Evolutionary conservation across 2,329 filamentous ascomycete species (phyloP), one percentile per base, ranked within the genome.

Genomic region (Talaromyces sp.): DNA sequence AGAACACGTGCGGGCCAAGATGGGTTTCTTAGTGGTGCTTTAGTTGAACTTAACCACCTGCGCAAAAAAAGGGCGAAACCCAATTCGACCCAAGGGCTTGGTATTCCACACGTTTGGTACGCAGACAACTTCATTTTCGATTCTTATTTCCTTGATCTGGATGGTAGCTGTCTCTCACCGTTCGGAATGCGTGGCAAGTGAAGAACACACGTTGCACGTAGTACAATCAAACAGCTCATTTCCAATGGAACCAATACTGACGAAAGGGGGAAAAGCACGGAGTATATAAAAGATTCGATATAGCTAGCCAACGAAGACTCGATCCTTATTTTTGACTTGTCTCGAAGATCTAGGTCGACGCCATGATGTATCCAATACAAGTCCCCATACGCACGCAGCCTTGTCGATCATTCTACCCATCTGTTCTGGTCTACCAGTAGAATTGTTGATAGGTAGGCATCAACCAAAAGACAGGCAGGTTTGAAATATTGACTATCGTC

Each of bases 1-100:
- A 62, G 52, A 56, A 41, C 60, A 62, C 60, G 60, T 62, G 60
- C 60, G 22, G 5, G 24, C 33, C 47, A 37, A 62, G 35, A 41
- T 54, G 7, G 27, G 43, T 11, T 19, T 47, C 27, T 48, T 48
- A 47, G 24, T 33, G 39, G 41, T 60, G 22, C 57, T 45, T 47
- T 60, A 56, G 52, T 19, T 60, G 43, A 37, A 24, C 43, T 45
- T 48, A 31, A 31, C 4, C 33, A 27, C 14, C 24, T 54, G 13
- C 22, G 50, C 22, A 35, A 37, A 35, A 31, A 19, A 52, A 33
- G 22, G 31, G 31, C 4, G 50, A 39, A 56, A 22, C n/a, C 24
- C 33, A 54, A 35, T 54, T 35, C 3, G n/a, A 10, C 11, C 7
- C 27, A 16, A 2, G 27, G 14, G 16, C 27, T 52, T 33, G 27